These are phyloP conservation scores for Colletotrichum gloeosporioides DNA, from an alignment of 2,329 filamentous ascomycete genomes.

Conservation along the genomic window DNA sequence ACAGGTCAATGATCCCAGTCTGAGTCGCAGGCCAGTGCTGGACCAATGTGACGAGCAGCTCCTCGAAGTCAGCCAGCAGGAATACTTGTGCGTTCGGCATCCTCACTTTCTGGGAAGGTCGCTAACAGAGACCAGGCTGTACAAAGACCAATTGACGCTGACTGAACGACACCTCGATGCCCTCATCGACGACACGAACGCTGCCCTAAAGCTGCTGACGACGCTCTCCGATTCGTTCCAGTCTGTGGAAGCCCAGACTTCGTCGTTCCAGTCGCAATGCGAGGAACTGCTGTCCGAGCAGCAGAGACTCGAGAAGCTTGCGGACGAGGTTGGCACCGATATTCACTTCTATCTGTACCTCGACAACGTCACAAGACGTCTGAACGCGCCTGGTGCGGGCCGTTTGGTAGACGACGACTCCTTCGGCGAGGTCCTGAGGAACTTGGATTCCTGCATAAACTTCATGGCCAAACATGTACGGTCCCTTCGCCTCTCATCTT, in stretches of 20 bases:
- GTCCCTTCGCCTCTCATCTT: neutral
- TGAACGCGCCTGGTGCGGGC: constrained; percentile 91
- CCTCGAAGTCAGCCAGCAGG: constrained; percentile 81
- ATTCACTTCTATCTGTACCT: constrained; percentile 95
- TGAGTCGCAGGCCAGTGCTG: constrained; percentile 32
- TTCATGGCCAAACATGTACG: constrained; percentile 90
- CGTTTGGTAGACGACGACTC: constrained; percentile 83
- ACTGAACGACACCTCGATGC: constrained; percentile 83
- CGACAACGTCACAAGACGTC: constrained; percentile 84
- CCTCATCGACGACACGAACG: constrained; percentile 78
- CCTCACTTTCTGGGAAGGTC: neutral
- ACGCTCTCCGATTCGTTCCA: constrained; percentile 86
- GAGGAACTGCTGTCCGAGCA: constrained; percentile 87
- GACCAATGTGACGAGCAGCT: constrained; percentile 72
- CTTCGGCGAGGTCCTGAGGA: constrained; percentile 87
- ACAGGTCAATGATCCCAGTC: constrained; percentile 24
- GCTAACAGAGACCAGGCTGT: constrained; percentile 58
- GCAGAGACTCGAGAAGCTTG: constrained; percentile 76
- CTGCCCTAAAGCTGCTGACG: constrained; percentile 77
- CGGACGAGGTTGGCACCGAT: constrained; percentile 85
- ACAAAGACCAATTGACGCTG: constrained; percentile 80
- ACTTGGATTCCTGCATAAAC: constrained; percentile 86
- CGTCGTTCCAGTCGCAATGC: constrained; percentile 91
- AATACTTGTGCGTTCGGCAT: constrained; percentile 71
- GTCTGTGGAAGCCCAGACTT: constrained; percentile 86